phyloP scores from a whole-genome alignment of 2,329 filamentous ascomycete genomes.

The Kalaharituber pfeilii region DNA sequence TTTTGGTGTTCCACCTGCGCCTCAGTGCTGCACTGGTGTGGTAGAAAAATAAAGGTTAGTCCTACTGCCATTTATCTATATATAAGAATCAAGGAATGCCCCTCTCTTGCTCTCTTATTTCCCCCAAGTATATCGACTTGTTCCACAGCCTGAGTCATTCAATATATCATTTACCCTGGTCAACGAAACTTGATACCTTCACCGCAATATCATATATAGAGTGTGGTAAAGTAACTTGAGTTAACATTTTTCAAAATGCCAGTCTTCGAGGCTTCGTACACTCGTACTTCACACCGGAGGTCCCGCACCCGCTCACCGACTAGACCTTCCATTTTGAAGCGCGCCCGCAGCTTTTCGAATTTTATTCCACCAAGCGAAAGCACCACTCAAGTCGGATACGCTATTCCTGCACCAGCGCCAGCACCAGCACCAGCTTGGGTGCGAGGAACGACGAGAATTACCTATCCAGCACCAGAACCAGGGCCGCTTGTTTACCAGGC shows the following conservation, averaged over 20 bases:
- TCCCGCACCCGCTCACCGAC: neutral
- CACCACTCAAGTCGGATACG: neutral
- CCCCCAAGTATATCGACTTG: too few species aligned
- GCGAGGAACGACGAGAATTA: neutral
- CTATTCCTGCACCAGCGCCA: neutral
- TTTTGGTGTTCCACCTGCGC: too few species aligned
- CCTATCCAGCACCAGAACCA: neutral
- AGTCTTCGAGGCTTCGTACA: neutral
- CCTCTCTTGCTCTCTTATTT: too few species aligned
- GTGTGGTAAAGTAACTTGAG: too few species aligned
- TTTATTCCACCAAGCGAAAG: neutral
- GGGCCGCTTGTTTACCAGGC: neutral
- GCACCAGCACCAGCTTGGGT: neutral
- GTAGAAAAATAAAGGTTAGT: too few species aligned
- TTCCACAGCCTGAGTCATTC: too few species aligned
- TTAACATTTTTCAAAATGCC: neutral
- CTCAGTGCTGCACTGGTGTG: too few species aligned
- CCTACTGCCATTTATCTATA: too few species aligned
- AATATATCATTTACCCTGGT: too few species aligned
- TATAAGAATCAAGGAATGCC: too few species aligned
- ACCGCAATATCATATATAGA: too few species aligned
- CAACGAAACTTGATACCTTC: too few species aligned
- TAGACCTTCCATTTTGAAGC: neutral
- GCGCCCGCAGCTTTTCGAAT: neutral
- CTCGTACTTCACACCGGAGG: neutral